Base-by-base conservation (phyloP, 441 rosid genomes). In the Aquilaria agallochum region DNA sequence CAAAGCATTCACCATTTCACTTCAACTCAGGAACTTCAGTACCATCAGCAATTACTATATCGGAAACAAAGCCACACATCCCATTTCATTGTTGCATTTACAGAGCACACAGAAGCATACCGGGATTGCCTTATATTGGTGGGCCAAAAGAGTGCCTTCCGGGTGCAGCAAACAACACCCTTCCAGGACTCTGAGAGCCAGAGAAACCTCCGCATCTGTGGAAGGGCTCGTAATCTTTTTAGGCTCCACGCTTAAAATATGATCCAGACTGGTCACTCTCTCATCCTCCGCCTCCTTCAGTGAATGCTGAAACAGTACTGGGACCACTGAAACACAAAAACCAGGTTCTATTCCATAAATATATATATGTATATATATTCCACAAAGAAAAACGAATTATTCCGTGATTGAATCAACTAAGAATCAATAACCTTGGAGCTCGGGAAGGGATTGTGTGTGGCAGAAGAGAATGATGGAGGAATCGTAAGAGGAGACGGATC, bases 151-250 rank as follows among this genome's bases (percentile, higher is more conserved):
- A n/a, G 86, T 79, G 80, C 97, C 87, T 69, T 87, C 84, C 5
- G 78, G 70, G 72, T 94, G 95, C 48, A 90, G 93, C 64, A 94
- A 83, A 67, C 97, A 90, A 61, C 98, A 94, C 46, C 97, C 97
- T 79, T 90, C 98, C 53, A 90, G 72, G 75, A 89, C 93, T 32
- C 96, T 82, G 63, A 94, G 97, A 0, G 97, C 98, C 59, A 94
- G 83, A 3, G 93, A 89, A 11, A 83, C 82, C 68, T 90, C 98
- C 1, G 77, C 77, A 48, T 83, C 92, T 1, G 97, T 85, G 5
- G 95, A 84, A 47, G 96, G 95, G 74, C 90, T 88, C 14, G 83
- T 83, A 59, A 91, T 82, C 76, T 82, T 86, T 84, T 89, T 62
- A 15, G 96, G 94, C 56, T 89, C 90, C 2, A 91, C 92, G 6